Conservation (phyloP, 177 flowering plant genomes). For the Telopea speciosissima region DNA sequence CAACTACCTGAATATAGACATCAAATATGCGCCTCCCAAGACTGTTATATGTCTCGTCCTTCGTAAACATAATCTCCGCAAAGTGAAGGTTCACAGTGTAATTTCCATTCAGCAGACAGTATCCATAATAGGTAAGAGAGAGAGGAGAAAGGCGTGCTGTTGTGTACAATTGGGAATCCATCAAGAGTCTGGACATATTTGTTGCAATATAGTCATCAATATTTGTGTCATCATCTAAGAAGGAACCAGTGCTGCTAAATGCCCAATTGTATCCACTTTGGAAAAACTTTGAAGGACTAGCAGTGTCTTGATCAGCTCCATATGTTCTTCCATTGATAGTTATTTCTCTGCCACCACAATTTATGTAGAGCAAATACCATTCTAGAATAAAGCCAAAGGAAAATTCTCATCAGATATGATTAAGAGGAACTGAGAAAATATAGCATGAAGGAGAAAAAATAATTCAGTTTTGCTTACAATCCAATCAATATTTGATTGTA, state of each 20-base stretch:
- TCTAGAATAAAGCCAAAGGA: neutral
- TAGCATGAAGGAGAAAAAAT: neutral
- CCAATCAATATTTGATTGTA: too few species aligned
- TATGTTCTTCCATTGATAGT: conserved; percentile 14
- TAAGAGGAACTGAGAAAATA: neutral
- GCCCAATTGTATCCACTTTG: conserved; percentile 21
- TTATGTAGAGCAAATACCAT: neutral
- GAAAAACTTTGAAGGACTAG: conserved; percentile 16
- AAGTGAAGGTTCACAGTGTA: conserved; percentile 27
- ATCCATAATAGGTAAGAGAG: conserved; percentile 23
- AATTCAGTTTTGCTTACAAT: neutral
- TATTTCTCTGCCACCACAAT: conserved; percentile 5
- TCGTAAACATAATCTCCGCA: conserved; percentile 25
- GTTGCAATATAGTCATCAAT: neutral
- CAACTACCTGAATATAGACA: conserved; percentile 26
- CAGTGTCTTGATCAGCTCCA: conserved; percentile 18
- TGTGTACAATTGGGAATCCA: conserved; percentile 16
- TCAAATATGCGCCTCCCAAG: conserved; percentile 30
- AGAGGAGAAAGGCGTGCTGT: conserved; percentile 25
- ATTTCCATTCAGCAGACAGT: conserved; percentile 26
- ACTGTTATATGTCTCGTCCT: conserved; percentile 18
- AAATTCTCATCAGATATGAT: neutral
- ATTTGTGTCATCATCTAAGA: conserved; percentile 18
- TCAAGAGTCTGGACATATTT: conserved; percentile 3
- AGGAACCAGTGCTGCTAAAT: conserved; percentile 28